Evolutionary conservation across 208 protist genomes (phyloP), one percentile per base, ranked within the genome.

Genomic region (Trypanosoma vivax): DNA sequence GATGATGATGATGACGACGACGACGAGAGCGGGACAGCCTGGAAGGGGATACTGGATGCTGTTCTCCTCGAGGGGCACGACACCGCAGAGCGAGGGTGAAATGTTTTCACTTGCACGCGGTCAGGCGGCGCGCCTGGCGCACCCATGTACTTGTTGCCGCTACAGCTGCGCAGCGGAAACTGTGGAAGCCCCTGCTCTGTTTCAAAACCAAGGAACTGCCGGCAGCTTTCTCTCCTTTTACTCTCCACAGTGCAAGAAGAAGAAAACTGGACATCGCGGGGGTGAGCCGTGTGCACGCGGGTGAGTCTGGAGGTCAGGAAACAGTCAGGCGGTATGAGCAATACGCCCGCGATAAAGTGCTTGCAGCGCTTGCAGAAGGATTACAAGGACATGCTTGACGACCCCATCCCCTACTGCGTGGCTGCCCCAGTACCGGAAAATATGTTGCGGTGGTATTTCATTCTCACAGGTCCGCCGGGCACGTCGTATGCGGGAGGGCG

Each of bases 371-470:
- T 88, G 5, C 75, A 81, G 35, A 89, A 76, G 46, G 83, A 94
- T 60, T 59, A 81, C 41, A 50, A 24, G 25, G 57, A 47, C 28
- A 50, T 92, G 3, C 21, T 56, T 16, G 51, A 41, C 16, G 64
- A 79, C 19, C 39, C 51, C 5, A 43, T 73, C 9, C 33, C 64
- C 6, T 35, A 65, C 18, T 88, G 75, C 48, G 10, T 49, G 3
- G 65, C 79, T n/a, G 41, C 31, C 1, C 83, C 86, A 0, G 70
- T 78, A 10, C 50, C 65, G 3, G 29, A 65, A 18, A 96, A 98
- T 75, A 85, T 99, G 47, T 94, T 98, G 33, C 77, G 88, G 27
- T 99, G 97, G 95, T 79, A 87, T 99, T 50, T 95, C 98, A 29
- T 86, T 88, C 27, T 99, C 94, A 92, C 87, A 27, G 96, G 94